Conservation (phyloP, 1,284 basidiomycete species). For the Naganishia sp. region DNA sequence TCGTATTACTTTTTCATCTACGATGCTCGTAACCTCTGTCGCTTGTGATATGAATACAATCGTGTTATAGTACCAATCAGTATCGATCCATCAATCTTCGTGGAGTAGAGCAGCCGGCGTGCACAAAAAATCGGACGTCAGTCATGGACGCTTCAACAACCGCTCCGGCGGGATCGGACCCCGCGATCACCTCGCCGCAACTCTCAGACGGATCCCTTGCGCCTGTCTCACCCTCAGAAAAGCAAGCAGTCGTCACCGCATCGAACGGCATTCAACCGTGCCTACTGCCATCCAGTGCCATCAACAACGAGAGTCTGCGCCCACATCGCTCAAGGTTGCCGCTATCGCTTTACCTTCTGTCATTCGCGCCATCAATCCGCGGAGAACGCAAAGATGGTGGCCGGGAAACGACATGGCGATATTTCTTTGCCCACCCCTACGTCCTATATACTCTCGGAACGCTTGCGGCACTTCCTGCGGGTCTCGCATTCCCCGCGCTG, state of each 20-base stretch:
- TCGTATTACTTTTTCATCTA: too few relatives aligned
- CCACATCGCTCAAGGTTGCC: slow-evolving; percentile 10
- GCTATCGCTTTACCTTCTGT: slow-evolving; percentile 9
- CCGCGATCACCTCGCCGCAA: neutral
- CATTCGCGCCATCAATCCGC: slow-evolving; percentile 5
- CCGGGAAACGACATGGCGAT: neutral
- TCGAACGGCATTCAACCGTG: slow-evolving; percentile 10
- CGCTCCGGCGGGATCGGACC: neutral
- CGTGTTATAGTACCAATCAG: too few relatives aligned
- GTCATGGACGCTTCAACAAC: neutral
- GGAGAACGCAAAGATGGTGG: neutral
- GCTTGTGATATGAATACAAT: too few relatives aligned
- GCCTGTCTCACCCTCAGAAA: neutral
- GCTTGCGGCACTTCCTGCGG: slow-evolving; percentile 35
- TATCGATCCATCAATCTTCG: too few relatives aligned
- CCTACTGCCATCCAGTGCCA: neutral
- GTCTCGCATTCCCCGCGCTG: slow-evolving; percentile 38
- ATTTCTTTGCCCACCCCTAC: slow-evolving; percentile 30
- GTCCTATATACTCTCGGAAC: slow-evolving; percentile 38
- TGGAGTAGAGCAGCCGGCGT: too few relatives aligned
- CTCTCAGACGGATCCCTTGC: neutral
- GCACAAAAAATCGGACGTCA: neutral
- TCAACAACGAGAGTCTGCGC: neutral
- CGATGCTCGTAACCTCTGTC: too few relatives aligned
- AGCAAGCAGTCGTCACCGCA: slow-evolving; percentile 1